Percentiles rank a stretch among this genome's conserved stretches.
Conservation (phyloP, 2,329 filamentous ascomycete species). For the Metarhizium robertsii region DNA sequence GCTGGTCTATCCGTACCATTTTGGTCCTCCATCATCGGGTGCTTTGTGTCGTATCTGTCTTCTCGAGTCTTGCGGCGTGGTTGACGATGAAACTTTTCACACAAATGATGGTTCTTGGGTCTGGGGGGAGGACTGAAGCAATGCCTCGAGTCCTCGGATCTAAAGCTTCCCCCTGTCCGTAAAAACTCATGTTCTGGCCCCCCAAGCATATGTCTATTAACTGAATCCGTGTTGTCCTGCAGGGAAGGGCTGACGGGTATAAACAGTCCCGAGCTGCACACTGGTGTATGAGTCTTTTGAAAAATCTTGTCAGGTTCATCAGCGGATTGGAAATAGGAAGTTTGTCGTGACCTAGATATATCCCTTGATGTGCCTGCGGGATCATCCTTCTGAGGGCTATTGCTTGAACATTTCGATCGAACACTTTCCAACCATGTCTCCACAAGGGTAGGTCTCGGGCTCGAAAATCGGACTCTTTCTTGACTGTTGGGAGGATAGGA, state of each 20-base stretch:
- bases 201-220: background rate
- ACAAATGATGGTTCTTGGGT: background rate
- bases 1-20: background rate
- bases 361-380: background rate
- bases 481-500: background rate
- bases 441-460: background rate
- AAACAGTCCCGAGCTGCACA: background rate
- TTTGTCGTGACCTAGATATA: background rate
- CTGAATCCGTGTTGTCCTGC: background rate
- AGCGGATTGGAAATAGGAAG: background rate
- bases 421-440: background rate
- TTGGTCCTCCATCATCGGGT: background rate
- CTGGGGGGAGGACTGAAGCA: background rate
- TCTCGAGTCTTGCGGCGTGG: conserved; percentile 11
- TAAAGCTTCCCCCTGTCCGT: background rate
- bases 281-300: background rate
- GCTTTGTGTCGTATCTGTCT: conserved; percentile 9
- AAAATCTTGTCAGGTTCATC: background rate
- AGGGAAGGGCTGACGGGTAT: background rate
- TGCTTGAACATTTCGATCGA: background rate
- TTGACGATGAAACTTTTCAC: conserved; percentile 6
- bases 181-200: background rate
- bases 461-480: background rate
- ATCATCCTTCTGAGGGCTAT: background rate
- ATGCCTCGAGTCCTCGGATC: background rate